Base-by-base conservation (phyloP, 306 rosid genomes). In the Leucaena leucocephala region DNA sequence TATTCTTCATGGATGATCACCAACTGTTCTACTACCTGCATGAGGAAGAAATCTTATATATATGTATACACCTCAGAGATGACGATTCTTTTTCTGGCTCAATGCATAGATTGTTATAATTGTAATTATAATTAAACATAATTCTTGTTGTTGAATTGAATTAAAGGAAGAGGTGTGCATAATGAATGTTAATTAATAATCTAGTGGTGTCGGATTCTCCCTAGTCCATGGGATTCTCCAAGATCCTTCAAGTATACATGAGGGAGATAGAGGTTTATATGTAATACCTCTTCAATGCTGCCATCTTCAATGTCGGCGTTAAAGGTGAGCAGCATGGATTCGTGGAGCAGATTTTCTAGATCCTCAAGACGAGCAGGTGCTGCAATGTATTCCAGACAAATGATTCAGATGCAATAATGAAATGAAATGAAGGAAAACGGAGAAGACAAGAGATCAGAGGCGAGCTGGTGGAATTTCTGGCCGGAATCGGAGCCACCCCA, bases 291-390 rank as follows among this genome's bases (percentile, higher is more conserved):
- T 21, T 68, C 73, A 42, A 68, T 21, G 73, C 73, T 68, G 55
- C 73, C 73, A 44, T 68, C 73, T 68, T 68, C 73, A 6, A 68
- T 68, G n/a, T 68, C 55, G 73, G 73, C 43, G 21, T 68, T 68
- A 7, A 68, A 68, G 12, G 54, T 22, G 16, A 68, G 73, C 55
- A 68, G 13, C 55, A 68, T 19, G 73, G 55, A 68, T 44, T 68
- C 73, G 55, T 68, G 38, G 55, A 68, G 73, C 38, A 43, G n/a
- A 68, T 5, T 68, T 68, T 68, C 73, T 12, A 68, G 12, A 43
- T 68, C 73, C 36, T 68, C 73, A 9, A 44, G 4, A 43, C 6
- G 73, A 68, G 43, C 55, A 11, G 39, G 39, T 5, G 4, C 73
- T 68, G 55, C 55, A 55, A 54, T 6, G 8, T 5, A 7, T 54